Base-by-base conservation (phyloP, 208 protist genomes). In the Balamuthia mandrillaris region DNA sequence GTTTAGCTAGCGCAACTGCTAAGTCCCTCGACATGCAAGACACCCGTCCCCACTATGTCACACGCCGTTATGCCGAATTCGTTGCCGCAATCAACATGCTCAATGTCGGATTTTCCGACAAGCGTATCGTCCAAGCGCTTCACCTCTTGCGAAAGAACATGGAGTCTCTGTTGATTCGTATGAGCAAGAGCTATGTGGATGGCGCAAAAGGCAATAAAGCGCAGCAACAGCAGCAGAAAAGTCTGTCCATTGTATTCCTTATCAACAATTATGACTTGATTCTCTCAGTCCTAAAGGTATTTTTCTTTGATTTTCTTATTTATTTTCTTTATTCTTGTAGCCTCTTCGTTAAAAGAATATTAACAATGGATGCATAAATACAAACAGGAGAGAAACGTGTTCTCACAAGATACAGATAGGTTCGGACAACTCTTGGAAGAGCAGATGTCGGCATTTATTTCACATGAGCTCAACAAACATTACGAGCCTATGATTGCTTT, bases 201-300 rank as follows among this genome's bases (percentile, higher is more conserved):
- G n/a, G n/a, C n/a, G n/a, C n/a, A n/a, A n/a, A n/a, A n/a, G n/a
- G n/a, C n/a, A n/a, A n/a, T n/a, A n/a, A n/a, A n/a, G n/a, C n/a
- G n/a, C n/a, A n/a, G n/a, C n/a, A n/a, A n/a, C n/a, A n/a, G n/a
- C n/a, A n/a, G n/a, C n/a, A n/a, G n/a, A n/a, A n/a, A n/a, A n/a
- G n/a, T n/a, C n/a, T n/a, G n/a, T n/a, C n/a, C n/a, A n/a, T n/a
- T n/a, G 31, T 78, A 18, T 78, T 78, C 27, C 68, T 78, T 7
- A 78, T 78, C 68, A 78, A 78, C 68, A 78, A 78, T 33, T 78
- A 78, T 10, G 68, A 78, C 27, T 33, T 78, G 14, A 78, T 78
- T 35, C 68, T 78, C n/a, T 41, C 35, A 58, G 68, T 78, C 10
- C 37, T 78, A n/a, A n/a, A 3, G 9, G 7, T 60, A 33, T 3